Percentiles rank a stretch among this genome's conserved stretches.
phyloP scores from a whole-genome alignment of 345 rosid species.

The Euphorbia tirucalli region DNA sequence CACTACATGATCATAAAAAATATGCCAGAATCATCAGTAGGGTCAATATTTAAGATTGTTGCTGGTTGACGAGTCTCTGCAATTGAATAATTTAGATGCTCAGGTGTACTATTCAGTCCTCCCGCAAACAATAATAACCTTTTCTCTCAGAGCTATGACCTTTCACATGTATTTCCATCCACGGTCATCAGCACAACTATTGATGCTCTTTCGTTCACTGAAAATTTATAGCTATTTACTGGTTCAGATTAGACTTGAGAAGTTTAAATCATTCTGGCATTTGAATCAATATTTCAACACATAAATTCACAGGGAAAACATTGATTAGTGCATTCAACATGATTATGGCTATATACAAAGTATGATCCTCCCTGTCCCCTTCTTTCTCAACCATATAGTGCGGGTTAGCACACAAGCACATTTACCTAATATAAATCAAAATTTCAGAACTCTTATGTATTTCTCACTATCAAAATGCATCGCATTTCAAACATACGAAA shows the following conservation, averaged over 20 bases:
- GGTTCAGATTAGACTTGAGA: not conserved
- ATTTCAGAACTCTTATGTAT: not conserved
- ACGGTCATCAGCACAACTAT: not conserved
- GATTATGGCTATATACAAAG: not conserved
- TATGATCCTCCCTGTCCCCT: not conserved
- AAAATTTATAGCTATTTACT: not conserved
- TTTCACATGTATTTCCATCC: not conserved
- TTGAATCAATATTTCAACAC: not conserved
- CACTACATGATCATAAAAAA: not conserved
- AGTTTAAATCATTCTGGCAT: not conserved
- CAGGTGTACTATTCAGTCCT: not conserved
- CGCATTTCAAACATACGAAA: not conserved
- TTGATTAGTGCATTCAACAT: not conserved
- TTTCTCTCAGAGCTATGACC: not conserved
- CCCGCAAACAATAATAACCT: not conserved
- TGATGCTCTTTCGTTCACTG: not conserved
- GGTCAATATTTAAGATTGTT: not conserved
- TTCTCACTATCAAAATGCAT: not conserved
- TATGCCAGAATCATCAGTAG: not conserved
- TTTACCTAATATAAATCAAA: not conserved
- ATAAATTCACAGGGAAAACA: not conserved
- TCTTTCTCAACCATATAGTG: constrained; percentile 1
- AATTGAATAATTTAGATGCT: not conserved
- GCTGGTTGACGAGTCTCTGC: not conserved
- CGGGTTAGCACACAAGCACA: not conserved